phyloP scores from a whole-genome alignment of 192 early-diverging fungal genomes.

The Jimgerdemannia flammicorona region DNA sequence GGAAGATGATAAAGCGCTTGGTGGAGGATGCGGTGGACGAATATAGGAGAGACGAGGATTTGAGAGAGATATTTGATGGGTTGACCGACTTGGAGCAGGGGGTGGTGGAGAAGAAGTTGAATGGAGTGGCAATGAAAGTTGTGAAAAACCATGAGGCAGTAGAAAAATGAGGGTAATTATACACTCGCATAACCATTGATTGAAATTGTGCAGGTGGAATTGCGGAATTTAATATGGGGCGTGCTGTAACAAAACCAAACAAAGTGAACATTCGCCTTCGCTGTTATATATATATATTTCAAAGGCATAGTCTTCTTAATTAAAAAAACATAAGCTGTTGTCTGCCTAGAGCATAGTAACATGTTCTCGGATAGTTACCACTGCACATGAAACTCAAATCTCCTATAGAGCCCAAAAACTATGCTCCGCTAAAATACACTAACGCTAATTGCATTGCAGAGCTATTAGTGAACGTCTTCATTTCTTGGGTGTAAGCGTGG shows the following conservation, averaged over 20 bases:
- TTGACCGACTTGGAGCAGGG: background rate
- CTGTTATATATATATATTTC: slow-evolving; percentile 1
- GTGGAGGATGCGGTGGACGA: background rate
- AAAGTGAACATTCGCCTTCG: background rate
- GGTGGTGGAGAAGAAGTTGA: background rate
- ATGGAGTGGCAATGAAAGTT: background rate
- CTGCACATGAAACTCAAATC: background rate
- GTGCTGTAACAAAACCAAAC: background rate
- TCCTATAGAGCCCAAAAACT: background rate
- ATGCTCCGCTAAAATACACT: background rate
- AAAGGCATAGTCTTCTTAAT: background rate
- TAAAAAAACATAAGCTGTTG: background rate
- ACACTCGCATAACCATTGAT: background rate
- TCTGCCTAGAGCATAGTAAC: background rate
- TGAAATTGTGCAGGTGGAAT: too few species aligned
- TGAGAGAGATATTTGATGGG: background rate
- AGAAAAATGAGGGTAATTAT: background rate
- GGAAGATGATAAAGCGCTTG: background rate
- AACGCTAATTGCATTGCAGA: background rate
- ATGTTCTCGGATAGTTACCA: background rate
- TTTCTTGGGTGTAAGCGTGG: background rate
- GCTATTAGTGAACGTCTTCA: background rate
- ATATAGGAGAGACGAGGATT: background rate
- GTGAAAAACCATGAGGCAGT: background rate
- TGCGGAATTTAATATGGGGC: background rate